phyloP scores from a whole-genome alignment of 1,139 yeast species.

The Taphrina confusa region DNA sequence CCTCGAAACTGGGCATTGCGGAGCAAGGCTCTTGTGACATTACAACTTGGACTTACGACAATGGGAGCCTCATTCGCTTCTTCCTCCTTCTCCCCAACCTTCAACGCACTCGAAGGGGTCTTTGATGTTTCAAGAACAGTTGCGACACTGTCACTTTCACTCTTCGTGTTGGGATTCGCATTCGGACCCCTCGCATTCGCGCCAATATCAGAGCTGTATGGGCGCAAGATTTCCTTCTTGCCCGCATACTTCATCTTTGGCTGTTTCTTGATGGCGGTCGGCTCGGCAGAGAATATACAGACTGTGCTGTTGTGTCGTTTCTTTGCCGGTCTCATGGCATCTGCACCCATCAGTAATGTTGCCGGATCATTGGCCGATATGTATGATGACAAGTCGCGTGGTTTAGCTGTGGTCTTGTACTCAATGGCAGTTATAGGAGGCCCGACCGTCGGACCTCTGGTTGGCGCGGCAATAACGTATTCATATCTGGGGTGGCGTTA shows the following conservation, averaged over 20 bases:
- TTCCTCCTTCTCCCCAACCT: slow-evolving; percentile 63
- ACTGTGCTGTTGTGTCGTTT: slow-evolving; percentile 64
- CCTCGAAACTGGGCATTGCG: slow-evolving; percentile 59
- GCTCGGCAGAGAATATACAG: slow-evolving; percentile 56
- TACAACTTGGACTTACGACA: slow-evolving; percentile 54
- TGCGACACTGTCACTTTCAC: slow-evolving; percentile 69
- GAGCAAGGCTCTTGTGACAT: slow-evolving; percentile 50
- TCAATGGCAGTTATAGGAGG: slow-evolving; percentile 61
- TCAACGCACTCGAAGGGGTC: slow-evolving; percentile 50
- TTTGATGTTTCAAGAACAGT: slow-evolving; percentile 75
- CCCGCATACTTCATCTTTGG: slow-evolving; percentile 25
- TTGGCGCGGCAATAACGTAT: slow-evolving; percentile 76
- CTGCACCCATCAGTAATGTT: slow-evolving; percentile 84
- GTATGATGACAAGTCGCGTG: slow-evolving; percentile 69
- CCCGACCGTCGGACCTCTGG: slow-evolving; percentile 74
- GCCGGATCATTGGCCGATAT: slow-evolving; percentile 81
- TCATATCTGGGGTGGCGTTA: slow-evolving; percentile 63
- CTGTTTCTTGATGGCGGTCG: slow-evolving; percentile 62
- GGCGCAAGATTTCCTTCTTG: slow-evolving; percentile 53
- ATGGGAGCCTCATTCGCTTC: slow-evolving; percentile 62
- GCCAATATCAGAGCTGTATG: slow-evolving; percentile 76
- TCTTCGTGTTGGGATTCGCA: slow-evolving; percentile 66
- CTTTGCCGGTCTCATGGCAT: slow-evolving; percentile 74
- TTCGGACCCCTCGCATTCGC: slow-evolving; percentile 76
- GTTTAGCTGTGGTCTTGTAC: slow-evolving; percentile 51